Conservation (phyloP, 768 basidiomycete genomes). For the Rhizopogon vinicolor region DNA sequence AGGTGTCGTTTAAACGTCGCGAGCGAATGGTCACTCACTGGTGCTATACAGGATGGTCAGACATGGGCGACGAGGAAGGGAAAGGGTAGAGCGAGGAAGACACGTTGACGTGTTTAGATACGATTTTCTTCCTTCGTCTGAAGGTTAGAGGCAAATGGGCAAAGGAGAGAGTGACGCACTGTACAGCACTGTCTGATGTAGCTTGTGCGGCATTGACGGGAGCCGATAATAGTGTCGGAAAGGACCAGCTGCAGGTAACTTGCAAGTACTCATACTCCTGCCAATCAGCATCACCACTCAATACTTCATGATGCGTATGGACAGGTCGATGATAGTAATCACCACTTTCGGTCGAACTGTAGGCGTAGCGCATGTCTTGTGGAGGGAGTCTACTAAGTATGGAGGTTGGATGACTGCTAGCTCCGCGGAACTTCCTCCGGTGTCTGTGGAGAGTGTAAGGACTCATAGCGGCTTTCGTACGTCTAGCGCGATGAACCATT, state of each 20-base stretch:
- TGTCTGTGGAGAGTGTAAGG: constrained; percentile 24
- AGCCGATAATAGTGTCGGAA: constrained; percentile 23
- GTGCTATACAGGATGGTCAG: neutral
- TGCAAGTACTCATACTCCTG: constrained; percentile 18
- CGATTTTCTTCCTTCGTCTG: too few relatives aligned
- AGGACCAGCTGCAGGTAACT: too few relatives aligned
- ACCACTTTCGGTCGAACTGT: constrained; percentile 16
- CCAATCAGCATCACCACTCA: constrained; percentile 25
- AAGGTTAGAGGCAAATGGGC: constrained; percentile 16
- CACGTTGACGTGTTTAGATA: constrained; percentile 3
- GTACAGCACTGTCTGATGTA: too few relatives aligned
- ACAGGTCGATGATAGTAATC: constrained; percentile 13
- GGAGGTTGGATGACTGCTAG: constrained; percentile 25
- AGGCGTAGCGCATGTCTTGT: constrained; percentile 24
- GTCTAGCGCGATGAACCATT: constrained; percentile 15
- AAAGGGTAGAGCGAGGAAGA: neutral
- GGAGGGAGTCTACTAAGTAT: constrained; percentile 18
- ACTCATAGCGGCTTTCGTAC: constrained; percentile 23
- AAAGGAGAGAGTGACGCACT: constrained; percentile 13
- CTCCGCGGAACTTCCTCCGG: constrained; percentile 24
- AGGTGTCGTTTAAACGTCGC: neutral
- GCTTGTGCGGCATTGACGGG: constrained; percentile 18
- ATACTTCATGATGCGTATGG: constrained; percentile 24
- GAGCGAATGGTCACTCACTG: neutral
- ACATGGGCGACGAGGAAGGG: neutral